phyloP scores from a whole-genome alignment of 2,329 filamentous ascomycete genomes.

The Colletotrichum falcatum region DNA sequence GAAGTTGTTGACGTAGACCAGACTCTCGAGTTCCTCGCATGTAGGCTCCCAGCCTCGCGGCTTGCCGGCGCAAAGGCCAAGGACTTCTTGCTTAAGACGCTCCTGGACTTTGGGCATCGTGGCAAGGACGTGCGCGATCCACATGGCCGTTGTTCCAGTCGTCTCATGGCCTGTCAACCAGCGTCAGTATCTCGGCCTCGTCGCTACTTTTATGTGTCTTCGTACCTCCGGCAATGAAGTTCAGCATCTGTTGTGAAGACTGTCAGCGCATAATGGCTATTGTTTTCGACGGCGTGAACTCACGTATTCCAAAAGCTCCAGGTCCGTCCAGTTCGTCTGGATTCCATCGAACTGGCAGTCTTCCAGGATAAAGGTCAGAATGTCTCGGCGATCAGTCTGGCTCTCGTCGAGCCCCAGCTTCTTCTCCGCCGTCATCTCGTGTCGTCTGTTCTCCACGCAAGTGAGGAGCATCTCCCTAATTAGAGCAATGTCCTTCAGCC shows the following conservation, averaged over 20 bases:
- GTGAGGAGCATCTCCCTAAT: constrained; percentile 50
- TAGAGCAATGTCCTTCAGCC: constrained; percentile 49
- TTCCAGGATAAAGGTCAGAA: constrained; percentile 47
- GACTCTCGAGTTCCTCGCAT: constrained; percentile 57
- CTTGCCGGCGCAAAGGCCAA: constrained; percentile 49
- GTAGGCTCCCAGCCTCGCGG: constrained; percentile 48
- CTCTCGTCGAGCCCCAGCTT: constrained; percentile 41
- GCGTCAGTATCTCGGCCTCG: not conserved
- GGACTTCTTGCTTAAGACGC: constrained; percentile 31
- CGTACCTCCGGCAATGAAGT: constrained; percentile 43
- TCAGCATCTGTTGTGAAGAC: constrained; percentile 43
- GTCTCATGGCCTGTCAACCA: constrained; percentile 34
- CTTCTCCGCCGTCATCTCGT: constrained; percentile 44
- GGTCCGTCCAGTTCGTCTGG: constrained; percentile 42
- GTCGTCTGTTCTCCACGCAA: constrained; percentile 46
- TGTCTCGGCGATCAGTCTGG: constrained; percentile 41
- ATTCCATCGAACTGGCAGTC: constrained; percentile 39
- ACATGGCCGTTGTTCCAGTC: constrained; percentile 39
- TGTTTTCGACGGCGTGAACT: constrained; percentile 33
- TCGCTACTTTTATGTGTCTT: no score
- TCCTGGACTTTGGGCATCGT: constrained; percentile 27
- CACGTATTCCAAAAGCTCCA: constrained; percentile 45
- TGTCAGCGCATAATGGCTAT: constrained; percentile 37
- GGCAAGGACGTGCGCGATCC: constrained; percentile 33
- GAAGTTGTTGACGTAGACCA: constrained; percentile 57